Evolutionary conservation across 352 stramenopile species (phyloP), one percentile per base, ranked within the genome.

Genomic region (Globisporangium radiosum): DNA sequence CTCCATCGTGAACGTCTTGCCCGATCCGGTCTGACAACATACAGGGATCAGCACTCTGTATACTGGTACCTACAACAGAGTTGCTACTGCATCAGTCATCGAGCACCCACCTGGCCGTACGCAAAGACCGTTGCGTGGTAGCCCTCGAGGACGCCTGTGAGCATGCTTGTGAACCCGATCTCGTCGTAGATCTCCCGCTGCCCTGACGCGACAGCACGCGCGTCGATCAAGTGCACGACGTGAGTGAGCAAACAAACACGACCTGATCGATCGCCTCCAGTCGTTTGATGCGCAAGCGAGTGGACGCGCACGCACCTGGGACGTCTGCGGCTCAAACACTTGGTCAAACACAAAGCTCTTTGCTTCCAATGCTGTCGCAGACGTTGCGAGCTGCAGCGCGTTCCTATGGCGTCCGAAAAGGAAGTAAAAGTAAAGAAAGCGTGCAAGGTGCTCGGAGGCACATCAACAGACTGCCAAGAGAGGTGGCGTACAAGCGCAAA

Each of bases 1-100:
- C 51, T 85, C 75, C 75, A 85, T 85, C 7, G 71, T 81, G 56
- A 76, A 85, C n/a, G 75, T 85, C 54, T 85, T 85, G 19, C 75
- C 75, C 0, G 75, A 85, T 7, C 75, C 75, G 7, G 75, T 85
- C 72, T 80, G 25, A 33, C 25, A 45, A 14, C 15, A n/a, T 13
- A 17, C 7, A 48, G 8, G 36, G 4, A 59, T 6, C 14, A 11
- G 3, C 14, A 15, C 48, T 4, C 3, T 59, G 38, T 7, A 14
- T 54, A 45, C 7, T 45, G 25, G 1, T 33, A 33, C 2, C 25
- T 33, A 33, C 25, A 33, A 33, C 25, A 33, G 25, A 33, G 25
- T 3, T 33, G 25, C 25, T 33, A 33, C 25, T 33, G 25, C 25
- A 33, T 33, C 25, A 13, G 25, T 43, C 13, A 47, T 15, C 10